Evolutionary conservation across 2,329 filamentous ascomycete species (phyloP).

Genomic region (Rhynchosporium secalis): DNA sequence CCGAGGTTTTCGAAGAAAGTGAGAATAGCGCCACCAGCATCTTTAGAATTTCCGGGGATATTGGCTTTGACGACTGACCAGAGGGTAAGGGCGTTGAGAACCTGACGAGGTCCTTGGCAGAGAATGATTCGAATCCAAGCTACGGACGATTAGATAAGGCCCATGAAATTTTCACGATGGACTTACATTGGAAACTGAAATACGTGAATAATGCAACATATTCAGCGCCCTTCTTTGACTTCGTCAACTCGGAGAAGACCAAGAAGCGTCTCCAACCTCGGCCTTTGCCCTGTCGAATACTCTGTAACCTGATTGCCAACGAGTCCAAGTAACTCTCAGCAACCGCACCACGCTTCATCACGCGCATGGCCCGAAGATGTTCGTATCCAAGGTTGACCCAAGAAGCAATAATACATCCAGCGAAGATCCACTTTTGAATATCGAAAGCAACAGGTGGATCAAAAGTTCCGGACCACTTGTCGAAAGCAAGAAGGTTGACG

Average conservation of each 20-base stretch:
- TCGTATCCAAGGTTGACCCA: conserved; percentile 80
- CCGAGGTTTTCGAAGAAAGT: conserved; percentile 85
- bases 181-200: conserved; percentile 64
- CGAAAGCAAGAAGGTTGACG: conserved; percentile 84
- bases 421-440: conserved; percentile 93
- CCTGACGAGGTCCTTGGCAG: conserved; percentile 89
- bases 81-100: conserved; percentile 85
- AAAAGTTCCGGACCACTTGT: conserved; percentile 84
- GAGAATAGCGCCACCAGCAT: conserved; percentile 62
- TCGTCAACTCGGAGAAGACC: conserved; percentile 70
- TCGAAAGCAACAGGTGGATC: conserved; percentile 73
- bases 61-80: conserved; percentile 79
- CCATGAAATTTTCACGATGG: conserved; percentile 20
- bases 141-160: conserved; percentile 40
- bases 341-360: conserved; percentile 82
- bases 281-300: conserved; percentile 70
- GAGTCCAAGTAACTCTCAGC: conserved; percentile 90
- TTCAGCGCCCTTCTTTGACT: conserved; percentile 70
- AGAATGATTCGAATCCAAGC: conserved; percentile 87
- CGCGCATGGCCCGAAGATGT: conserved; percentile 74
- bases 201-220: conserved; percentile 73
- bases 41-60: conserved; percentile 59
- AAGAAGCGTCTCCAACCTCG: conserved; percentile 83
- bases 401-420: conserved; percentile 86
- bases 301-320: conserved; percentile 81